phyloP scores from a whole-genome alignment of 139 green algal genomes.

The Picocystis salinarum region DNA sequence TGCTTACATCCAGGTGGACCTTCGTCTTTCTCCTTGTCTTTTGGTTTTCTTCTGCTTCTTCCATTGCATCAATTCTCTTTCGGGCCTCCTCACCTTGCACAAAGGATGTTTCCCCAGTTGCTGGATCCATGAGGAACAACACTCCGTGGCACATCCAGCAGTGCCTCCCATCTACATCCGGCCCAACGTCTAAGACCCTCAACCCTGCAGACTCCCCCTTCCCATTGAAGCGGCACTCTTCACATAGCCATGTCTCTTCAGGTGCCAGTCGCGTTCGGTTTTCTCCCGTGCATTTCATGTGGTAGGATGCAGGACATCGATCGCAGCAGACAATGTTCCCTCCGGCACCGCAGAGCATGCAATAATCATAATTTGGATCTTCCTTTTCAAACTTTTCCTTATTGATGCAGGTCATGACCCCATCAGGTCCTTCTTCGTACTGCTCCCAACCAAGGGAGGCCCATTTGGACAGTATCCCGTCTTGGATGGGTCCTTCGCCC shows the following conservation, averaged over 20 bases:
- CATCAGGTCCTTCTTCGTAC: neutral
- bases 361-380: constrained; percentile 27
- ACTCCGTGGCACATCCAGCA: neutral
- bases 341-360: constrained; percentile 52
- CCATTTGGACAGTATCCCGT: neutral
- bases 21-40: no score
- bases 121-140: no score
- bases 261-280: neutral
- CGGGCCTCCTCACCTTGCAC: no score
- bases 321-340: constrained; percentile 79
- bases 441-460: neutral
- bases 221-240: neutral
- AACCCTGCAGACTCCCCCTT: neutral
- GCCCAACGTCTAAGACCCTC: neutral
- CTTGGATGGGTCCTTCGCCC: no score
- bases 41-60: no score
- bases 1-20: no score
- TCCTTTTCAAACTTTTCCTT: neutral
- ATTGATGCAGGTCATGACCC: neutral
- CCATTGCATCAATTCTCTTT: no score
- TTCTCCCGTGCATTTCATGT: constrained; percentile 57
- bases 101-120: no score
- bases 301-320: constrained; percentile 68
- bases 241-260: neutral
- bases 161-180: neutral